Evolutionary conservation across 163 green algal genomes (phyloP).

Genomic region (Coccomyxa subellipsoidea): DNA sequence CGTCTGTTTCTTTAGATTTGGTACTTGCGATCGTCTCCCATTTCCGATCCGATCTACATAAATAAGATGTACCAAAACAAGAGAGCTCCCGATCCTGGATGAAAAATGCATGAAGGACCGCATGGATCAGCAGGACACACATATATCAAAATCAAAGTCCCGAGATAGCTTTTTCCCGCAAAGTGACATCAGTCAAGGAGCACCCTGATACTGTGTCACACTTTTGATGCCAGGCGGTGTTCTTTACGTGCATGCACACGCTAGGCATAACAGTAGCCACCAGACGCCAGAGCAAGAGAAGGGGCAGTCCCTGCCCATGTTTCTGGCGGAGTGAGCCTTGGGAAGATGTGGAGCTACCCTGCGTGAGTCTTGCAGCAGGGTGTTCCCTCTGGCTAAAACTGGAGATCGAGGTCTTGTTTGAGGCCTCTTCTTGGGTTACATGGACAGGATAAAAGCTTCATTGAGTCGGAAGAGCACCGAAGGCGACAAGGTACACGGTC

Average conservation of each 20-base stretch:
- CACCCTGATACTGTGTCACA: too few relatives aligned
- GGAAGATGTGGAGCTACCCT: neutral
- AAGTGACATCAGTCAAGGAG: neutral
- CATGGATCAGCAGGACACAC: too few relatives aligned
- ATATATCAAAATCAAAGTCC: neutral
- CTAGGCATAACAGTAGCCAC: neutral
- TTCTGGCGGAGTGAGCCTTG: neutral
- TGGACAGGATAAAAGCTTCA: conserved; percentile 26
- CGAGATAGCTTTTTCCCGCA: neutral
- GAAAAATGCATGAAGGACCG: too few relatives aligned
- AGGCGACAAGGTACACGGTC: conserved; percentile 14
- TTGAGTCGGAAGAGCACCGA: conserved; percentile 11
- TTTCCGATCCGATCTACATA: too few relatives aligned
- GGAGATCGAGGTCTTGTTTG: neutral
- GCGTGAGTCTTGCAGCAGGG: neutral
- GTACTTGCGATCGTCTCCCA: too few relatives aligned
- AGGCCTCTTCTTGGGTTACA: neutral
- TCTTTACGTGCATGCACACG: neutral
- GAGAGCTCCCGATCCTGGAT: too few relatives aligned
- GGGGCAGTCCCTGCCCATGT: neutral
- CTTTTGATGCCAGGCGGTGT: too few relatives aligned
- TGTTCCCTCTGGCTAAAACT: neutral
- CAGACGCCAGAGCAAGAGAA: neutral
- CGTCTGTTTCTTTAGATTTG: too few relatives aligned
- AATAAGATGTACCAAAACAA: too few relatives aligned